phyloP scores from a whole-genome alignment of 495 filamentous ascomycete species.

The Neurospora tetraspora region DNA sequence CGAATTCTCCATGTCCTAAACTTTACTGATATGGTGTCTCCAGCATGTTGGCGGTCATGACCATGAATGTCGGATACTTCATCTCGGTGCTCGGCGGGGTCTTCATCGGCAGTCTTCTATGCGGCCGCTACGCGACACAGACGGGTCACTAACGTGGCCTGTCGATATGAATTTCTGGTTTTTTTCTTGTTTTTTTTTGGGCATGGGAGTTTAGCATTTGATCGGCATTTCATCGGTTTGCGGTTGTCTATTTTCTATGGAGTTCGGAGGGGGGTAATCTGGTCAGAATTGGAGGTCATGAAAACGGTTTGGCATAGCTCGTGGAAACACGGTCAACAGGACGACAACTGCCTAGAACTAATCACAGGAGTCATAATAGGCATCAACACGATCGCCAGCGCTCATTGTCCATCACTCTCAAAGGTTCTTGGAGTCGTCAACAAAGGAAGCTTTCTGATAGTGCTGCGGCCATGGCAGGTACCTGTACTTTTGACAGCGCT shows the following conservation, averaged over 20 bases:
- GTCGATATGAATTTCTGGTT: not conserved
- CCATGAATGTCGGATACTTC: constrained; percentile 95
- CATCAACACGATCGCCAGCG: not conserved
- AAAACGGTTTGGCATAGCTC: not conserved
- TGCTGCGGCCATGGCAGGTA: constrained; percentile 2
- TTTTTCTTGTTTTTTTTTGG: not conserved
- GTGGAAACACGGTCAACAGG: not conserved
- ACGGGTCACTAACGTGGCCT: constrained; percentile 22
- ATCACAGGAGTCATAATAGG: not conserved
- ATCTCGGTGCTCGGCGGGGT: constrained; percentile 71
- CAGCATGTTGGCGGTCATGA: constrained; percentile 99
- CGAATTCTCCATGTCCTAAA: not conserved
- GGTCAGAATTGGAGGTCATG: not conserved
- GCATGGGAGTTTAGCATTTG: not conserved
- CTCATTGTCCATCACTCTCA: not conserved
- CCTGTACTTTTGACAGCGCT: constrained; percentile 4
- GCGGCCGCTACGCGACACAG: constrained; percentile 53
- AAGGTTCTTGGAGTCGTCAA: not conserved
- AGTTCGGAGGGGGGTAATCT: not conserved
- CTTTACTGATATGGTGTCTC: constrained; percentile 4
- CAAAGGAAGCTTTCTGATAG: constrained; percentile 1
- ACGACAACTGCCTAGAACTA: not conserved
- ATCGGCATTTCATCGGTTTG: not conserved
- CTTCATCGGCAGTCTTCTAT: constrained; percentile 72
- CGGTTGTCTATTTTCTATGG: not conserved